Conservation (phyloP, 345 rosid genomes). For the Corchorus capsularis region DNA sequence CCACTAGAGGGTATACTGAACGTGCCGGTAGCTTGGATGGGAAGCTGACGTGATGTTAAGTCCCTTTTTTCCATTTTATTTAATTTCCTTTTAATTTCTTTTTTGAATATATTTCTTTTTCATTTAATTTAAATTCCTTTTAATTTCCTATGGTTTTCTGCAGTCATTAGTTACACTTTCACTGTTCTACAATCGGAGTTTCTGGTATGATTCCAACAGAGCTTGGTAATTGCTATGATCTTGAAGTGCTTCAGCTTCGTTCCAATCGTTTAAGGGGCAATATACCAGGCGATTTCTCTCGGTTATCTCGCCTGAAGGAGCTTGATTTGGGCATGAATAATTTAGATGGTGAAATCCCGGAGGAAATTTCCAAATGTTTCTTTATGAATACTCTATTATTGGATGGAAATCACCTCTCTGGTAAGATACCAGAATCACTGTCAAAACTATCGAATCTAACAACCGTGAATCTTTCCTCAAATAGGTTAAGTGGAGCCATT, state of each 20-base stretch:
- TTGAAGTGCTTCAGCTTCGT: slow-evolving; percentile 73
- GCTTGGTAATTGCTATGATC: slow-evolving; percentile 69
- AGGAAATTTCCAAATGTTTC: slow-evolving; percentile 48
- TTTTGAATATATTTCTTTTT: too few species aligned
- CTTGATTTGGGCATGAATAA: slow-evolving; percentile 63
- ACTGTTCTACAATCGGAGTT: slow-evolving; percentile 52
- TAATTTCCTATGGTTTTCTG: slow-evolving; percentile 69
- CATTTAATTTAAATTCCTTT: too few species aligned
- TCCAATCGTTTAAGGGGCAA: slow-evolving; percentile 57
- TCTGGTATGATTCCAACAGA: slow-evolving; percentile 59
- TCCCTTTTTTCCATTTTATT: too few species aligned
- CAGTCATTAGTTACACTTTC: slow-evolving; percentile 62
- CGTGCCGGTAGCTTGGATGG: too few species aligned
- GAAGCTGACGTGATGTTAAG: too few species aligned
- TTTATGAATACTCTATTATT: slow-evolving; percentile 52
- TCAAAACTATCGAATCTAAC: slow-evolving; percentile 54
- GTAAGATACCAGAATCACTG: slow-evolving; percentile 59
- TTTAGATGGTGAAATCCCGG: slow-evolving; percentile 58
- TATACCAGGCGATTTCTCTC: slow-evolving; percentile 56
- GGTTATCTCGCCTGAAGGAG: slow-evolving; percentile 52
- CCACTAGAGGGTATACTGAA: too few species aligned
- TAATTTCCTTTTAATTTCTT: too few species aligned
- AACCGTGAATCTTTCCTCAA: slow-evolving; percentile 60
- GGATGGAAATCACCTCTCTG: slow-evolving; percentile 53
- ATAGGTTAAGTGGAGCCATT: slow-evolving; percentile 54